Base-by-base conservation (phyloP, 2,329 filamentous ascomycete species). In the Scortechinia acanthostroma region DNA sequence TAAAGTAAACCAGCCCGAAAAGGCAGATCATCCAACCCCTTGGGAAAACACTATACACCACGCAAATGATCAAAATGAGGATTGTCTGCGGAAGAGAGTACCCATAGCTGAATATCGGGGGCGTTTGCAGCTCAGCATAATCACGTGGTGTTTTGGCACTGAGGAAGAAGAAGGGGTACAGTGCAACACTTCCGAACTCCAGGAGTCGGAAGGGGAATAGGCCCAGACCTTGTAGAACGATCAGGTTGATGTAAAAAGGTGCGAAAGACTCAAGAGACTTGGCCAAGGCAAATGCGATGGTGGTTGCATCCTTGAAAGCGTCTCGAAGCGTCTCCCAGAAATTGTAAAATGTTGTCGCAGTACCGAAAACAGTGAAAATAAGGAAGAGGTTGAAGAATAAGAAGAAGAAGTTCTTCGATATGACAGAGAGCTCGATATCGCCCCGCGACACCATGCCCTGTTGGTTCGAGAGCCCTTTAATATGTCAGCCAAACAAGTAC, bases 381-480 rank as follows among this genome's bases (percentile, higher is more conserved):
- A 48, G 46, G 43, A 40, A 40, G 13, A 40, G 35, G 17, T 98
- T 98, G 77, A 98, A 97, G 65, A 98, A 98, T 6, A 87, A 91
- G 61, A 98, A 98, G 73, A 97, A 95, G 68, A 97, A 98, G 64
- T 97, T 98, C 69, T 98, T 98, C 45, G 89, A 95, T 52, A 98
- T 91, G 40, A 94, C 75, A 0, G 93, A 97, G 4, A 98, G 74
- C 62, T 97, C 93, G 19, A 98, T 83, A 50, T 98, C 93, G 40
- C 89, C 89, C 54, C 90, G 88, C 0, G 93, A 97, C 44, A 95
- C 88, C 83, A 94, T 94, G 43, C 93, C 93, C 68, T 98, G 93
- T 44, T 80, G 76, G 59, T 91, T 91, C 2, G 91, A 89, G 10
- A 98, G 76, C 35, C 25, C 25, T 30, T 10, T 10, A 10, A 30